Conservation (phyloP, 768 basidiomycete genomes). For the Termitomyces sp. region DNA sequence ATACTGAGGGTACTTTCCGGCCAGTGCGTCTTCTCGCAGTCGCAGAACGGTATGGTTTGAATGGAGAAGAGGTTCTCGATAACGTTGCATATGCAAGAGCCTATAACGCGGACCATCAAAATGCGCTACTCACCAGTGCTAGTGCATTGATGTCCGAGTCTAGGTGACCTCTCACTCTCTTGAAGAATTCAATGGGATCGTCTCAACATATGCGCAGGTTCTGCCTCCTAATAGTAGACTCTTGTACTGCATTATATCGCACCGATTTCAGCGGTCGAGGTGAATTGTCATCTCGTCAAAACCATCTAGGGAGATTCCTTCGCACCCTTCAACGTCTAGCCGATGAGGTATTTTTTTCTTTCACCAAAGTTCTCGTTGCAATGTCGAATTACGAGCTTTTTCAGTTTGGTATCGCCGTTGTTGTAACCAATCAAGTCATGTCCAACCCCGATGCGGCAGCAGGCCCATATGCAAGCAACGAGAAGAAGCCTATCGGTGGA, state of each 20-base stretch:
- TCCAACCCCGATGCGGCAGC: constrained; percentile 96
- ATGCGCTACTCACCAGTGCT: constrained; percentile 82
- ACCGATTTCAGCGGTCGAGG: constrained; percentile 96
- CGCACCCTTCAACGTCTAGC: constrained; percentile 90
- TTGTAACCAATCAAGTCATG: constrained; percentile 98
- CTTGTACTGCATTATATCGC: constrained; percentile 91
- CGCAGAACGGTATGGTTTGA: constrained; percentile 94
- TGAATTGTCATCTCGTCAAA: constrained; percentile 92
- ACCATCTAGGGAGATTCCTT: constrained; percentile 93
- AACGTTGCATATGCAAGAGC: constrained; percentile 98
- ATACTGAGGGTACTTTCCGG: constrained; percentile 98
- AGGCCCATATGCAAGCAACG: constrained; percentile 82
- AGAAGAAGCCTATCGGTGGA: constrained; percentile 98
- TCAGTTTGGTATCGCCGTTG: constrained; percentile 96
- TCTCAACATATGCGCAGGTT: constrained; percentile 53
- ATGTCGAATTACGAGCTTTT: not conserved
- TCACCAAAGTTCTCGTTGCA: constrained; percentile 13
- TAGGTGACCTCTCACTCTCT: constrained; percentile 48
- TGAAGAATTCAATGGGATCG: not conserved
- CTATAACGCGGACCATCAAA: constrained; percentile 98
- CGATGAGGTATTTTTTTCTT: constrained; percentile 68
- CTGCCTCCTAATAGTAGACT: constrained; percentile 94
- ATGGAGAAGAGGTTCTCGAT: constrained; percentile 96
- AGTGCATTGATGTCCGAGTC: constrained; percentile 99
- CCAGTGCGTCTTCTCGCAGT: constrained; percentile 92